Evolutionary conservation across 805 yeast genomes (phyloP).

Genomic region (Pichia cabralensis): DNA sequence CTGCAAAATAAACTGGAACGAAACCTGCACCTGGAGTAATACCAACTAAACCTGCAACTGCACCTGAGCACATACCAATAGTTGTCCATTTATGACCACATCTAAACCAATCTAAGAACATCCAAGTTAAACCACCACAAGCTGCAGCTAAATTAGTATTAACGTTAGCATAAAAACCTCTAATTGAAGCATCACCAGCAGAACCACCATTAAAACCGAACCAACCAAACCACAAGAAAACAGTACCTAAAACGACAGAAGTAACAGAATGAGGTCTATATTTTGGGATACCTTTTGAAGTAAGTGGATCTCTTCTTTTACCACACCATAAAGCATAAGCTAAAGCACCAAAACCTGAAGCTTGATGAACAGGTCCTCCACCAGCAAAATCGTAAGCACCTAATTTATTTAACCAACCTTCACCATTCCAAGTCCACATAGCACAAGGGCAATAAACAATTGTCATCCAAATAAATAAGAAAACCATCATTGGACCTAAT

Average conservation of each 20-base stretch:
- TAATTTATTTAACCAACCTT: constrained; percentile 77
- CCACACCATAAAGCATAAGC: constrained; percentile 90
- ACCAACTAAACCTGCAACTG: constrained; percentile 88
- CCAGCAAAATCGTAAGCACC: constrained; percentile 97
- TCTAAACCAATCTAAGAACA: constrained; percentile 81
- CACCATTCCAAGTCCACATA: constrained; percentile 94
- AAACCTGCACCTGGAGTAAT: constrained; percentile 96
- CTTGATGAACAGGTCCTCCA: constrained; percentile 96
- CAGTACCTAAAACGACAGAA: constrained; percentile 84
- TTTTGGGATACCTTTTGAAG: constrained; percentile 64
- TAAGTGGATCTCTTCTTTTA: constrained; percentile 76
- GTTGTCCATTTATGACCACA: constrained; percentile 87
- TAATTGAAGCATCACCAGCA: constrained; percentile 84
- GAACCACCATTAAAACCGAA: constrained; percentile 98
- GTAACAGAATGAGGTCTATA: constrained; percentile 93
- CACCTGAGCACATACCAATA: constrained; percentile 90
- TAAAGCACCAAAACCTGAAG: constrained; percentile 90
- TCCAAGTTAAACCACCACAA: constrained; percentile 88
- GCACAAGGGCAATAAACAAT: constrained; percentile 95
- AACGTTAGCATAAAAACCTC: constrained; percentile 90
- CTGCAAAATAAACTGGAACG: constrained; percentile 85
- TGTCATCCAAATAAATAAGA: constrained; percentile 88
- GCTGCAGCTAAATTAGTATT: constrained; percentile 94
- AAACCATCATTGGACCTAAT: constrained; percentile 92
- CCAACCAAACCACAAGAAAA: constrained; percentile 98